Evolutionary conservation across 371 early-diverging fungal genomes (phyloP), one percentile per base, ranked within the genome.

Genomic region (Actinomortierella ambigua): DNA sequence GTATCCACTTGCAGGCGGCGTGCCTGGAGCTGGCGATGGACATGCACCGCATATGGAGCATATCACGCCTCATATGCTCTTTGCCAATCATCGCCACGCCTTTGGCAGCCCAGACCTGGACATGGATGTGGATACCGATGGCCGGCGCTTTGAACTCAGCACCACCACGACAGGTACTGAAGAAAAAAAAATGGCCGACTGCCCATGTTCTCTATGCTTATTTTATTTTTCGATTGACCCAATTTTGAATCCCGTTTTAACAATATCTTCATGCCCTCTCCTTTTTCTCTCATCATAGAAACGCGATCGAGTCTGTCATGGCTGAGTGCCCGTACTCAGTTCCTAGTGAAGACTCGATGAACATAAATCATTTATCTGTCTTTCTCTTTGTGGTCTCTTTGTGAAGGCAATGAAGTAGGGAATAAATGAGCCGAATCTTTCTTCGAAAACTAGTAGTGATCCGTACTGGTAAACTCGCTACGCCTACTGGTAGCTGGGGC

Each of bases 221-320:
- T 7, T 24, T 43, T 24, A 17, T 49, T 15, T 56, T 50, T 50
- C 23, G 29, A 23, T 28, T 20, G 23, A 11, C 39, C 24, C 26
- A 17, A 44, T 18, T 1, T n/a, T 26, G 46, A 26, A 17, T 23
- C 8, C 27, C 47, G 34, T 23, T 18, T 7, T 29, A 4, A 9
- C 6, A n/a, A 41, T 7, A 20, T 18, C n/a, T 28, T 9, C 20
- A 22, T 47, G 39, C 6, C 46, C 29, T 23, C 48, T n/a, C 23
- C n/a, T 53, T 28, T 26, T 27, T 42, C 41, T 52, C 15, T 28
- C 2, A 22, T 23, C 28, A 54, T 57, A 69, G 70, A 69, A 57
- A 69, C 70, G 18, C 57, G 70, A 27, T 69, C 70, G 2, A 69
- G 57, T 42, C 50, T 64, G 8, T 69, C 65, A 23, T 69, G 70